Base-by-base conservation (phyloP, 2,329 filamentous ascomycete genomes). In the Coniochaeta sp. region DNA sequence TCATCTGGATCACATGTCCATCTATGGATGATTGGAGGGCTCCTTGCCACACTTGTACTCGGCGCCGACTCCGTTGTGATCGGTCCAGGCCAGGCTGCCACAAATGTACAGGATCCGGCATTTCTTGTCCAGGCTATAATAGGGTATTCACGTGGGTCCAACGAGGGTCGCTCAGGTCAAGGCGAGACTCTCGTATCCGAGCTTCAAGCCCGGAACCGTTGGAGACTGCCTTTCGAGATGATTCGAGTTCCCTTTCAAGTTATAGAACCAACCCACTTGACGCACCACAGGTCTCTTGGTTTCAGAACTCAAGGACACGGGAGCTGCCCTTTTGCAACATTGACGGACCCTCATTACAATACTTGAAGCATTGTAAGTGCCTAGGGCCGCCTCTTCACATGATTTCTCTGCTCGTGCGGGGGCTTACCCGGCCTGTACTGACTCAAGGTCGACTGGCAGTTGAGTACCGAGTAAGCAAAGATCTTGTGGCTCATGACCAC, bases 401-500 rank as follows among this genome's bases (percentile, higher is more conserved):
- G 34, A 12, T 16, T 40, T 40, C 17, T 40, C 38, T 40, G 9
- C 38, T 40, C 6, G n/a, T n/a, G n/a, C n/a, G n/a, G 6, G 17
- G 17, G 16, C 6, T 5, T 40, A 5, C 6, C 17, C 6, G 3
- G 16, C 38, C 38, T 40, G 38, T 17, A 52, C 22, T 26, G 12
- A 52, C 47, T 9, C 22, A 7, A n/a, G n/a, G 6, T 52, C 47
- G 47, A 79, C 80, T 0, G 73, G 77, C 58, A 81, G 73, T 81
- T 73, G 69, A 76, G 68, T 67, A 75, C 61, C 70, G 79, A 58
- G 73, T 86, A 60, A 85, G 81, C 68, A 77, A 79, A 67, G 82
- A 84, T 64, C 76, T 85, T 56, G 77, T 81, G 43, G 73, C 78
- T 59, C 75, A 80, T 64, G 79, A 81, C 68, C 72, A 72, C 3